Evolutionary conservation across 2,329 filamentous ascomycete species (phyloP).

Genomic region (Fusarium nelsonii): DNA sequence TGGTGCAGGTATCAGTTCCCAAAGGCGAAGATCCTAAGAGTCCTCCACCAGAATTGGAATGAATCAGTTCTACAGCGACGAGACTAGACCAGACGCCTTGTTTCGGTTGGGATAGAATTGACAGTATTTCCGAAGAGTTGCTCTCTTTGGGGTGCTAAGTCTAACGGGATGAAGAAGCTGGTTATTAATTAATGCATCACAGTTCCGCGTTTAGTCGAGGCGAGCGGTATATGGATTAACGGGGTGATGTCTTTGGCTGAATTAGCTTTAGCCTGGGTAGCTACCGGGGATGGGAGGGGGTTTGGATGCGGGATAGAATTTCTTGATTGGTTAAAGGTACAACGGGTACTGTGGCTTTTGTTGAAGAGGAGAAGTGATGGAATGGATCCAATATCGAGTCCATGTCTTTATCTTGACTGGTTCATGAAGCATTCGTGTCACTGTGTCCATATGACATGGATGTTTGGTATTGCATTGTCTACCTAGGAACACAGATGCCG

Average conservation of each 20-base stretch:
- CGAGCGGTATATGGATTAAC: slow-evolving; percentile 20
- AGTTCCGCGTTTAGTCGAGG: slow-evolving; percentile 10
- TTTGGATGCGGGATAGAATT: slow-evolving; percentile 12
- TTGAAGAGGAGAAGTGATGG: not conserved
- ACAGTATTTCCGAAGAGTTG: slow-evolving; percentile 1
- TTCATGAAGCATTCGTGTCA: not conserved
- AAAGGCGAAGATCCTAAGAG: not conserved
- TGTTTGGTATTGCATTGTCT: not conserved
- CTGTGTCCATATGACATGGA: not conserved
- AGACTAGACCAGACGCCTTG: not conserved
- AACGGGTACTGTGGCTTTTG: slow-evolving; percentile 1
- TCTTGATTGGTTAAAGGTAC: slow-evolving; percentile 18
- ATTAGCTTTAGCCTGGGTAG: slow-evolving; percentile 6
- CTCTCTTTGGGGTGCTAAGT: slow-evolving; percentile 1
- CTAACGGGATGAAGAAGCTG: slow-evolving; percentile 27
- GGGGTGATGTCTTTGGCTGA: not conserved
- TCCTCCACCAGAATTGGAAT: slow-evolving; percentile 4
- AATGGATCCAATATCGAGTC: not conserved
- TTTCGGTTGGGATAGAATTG: not conserved
- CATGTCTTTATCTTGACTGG: not conserved
- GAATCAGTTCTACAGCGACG: not conserved
- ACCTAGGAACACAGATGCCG: not conserved
- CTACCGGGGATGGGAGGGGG: slow-evolving; percentile 8
- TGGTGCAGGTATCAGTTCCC: too few species aligned
- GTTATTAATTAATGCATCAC: slow-evolving; percentile 1